phyloP scores from a whole-genome alignment of 192 early-diverging fungal species.

The Backusella westeae region DNA sequence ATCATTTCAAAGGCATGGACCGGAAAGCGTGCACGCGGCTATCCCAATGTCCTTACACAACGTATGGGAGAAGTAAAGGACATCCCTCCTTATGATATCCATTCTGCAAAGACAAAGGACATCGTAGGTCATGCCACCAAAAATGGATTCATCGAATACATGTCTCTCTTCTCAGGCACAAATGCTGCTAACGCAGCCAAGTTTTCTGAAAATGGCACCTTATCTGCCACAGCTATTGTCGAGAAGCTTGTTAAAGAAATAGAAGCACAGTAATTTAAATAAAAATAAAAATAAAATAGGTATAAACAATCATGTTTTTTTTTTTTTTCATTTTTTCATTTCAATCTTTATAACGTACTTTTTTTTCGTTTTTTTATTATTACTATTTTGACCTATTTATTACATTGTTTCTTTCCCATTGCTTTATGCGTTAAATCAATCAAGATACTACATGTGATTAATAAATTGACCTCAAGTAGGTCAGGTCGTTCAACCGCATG shows the following conservation, averaged over 20 bases:
- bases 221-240: slow-evolving; percentile 19
- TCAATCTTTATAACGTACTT: no score
- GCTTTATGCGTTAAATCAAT: slow-evolving; percentile 17
- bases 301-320: background rate
- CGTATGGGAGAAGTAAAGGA: background rate
- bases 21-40: slow-evolving; percentile 24
- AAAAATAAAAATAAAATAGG: background rate
- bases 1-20: slow-evolving; percentile 20
- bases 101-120: slow-evolving; percentile 25
- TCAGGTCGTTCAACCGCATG: background rate
- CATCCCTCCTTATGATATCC: slow-evolving; percentile 25
- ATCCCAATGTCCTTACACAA: slow-evolving; percentile 18
- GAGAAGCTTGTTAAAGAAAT: slow-evolving; percentile 25
- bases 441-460: slow-evolving; percentile 29
- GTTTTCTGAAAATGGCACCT: slow-evolving; percentile 25
- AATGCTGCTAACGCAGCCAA: background rate
- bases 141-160: slow-evolving; percentile 4
- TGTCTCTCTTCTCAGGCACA: slow-evolving; percentile 15
- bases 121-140: slow-evolving; percentile 22
- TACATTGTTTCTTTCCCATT: background rate
- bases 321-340: no score
- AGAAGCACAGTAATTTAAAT: background rate
- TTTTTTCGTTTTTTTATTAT: background rate
- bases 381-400: background rate
- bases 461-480: slow-evolving; percentile 11